These are phyloP conservation scores for Pulchroboletus neoregius DNA, from an alignment of 1,284 basidiomycete genomes.

Conservation along the genomic window DNA sequence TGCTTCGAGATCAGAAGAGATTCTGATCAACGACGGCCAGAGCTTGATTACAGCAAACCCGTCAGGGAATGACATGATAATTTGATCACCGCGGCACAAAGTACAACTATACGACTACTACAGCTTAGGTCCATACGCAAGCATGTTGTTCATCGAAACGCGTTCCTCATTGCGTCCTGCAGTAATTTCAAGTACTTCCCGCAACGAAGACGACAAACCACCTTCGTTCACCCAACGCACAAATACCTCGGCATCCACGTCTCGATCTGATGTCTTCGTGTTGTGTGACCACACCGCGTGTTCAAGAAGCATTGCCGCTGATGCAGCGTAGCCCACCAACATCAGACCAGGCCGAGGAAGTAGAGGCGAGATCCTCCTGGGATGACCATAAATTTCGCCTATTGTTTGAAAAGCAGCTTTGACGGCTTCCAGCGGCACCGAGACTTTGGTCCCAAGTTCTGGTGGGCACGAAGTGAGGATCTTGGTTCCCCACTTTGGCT, in stretches of 20 bases:
- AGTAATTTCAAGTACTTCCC: constrained; percentile 38
- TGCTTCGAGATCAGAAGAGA: no score
- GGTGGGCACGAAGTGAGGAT: constrained; percentile 43
- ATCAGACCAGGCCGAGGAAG: constrained; percentile 54
- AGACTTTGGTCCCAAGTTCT: constrained; percentile 29
- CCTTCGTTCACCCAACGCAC: constrained; percentile 56
- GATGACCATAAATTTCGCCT: constrained; percentile 14
- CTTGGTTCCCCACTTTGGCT: constrained; percentile 49
- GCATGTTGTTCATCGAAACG: constrained; percentile 32
- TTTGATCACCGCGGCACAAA: no score
- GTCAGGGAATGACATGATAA: no score
- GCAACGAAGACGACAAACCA: constrained; percentile 40
- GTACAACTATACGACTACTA: no score
- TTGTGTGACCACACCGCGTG: constrained; percentile 57
- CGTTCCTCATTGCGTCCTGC: constrained; percentile 31
- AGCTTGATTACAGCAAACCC: no score
- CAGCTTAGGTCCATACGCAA: constrained; percentile 22
- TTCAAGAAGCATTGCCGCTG: constrained; percentile 55
- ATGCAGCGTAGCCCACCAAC: constrained; percentile 51
- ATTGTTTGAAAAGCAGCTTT: constrained; percentile 34
- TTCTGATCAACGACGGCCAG: no score
- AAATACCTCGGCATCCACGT: constrained; percentile 51
- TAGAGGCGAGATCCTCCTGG: constrained; percentile 37
- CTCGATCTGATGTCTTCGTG: constrained; percentile 32
- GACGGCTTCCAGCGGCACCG: constrained; percentile 33